Conservation (phyloP, 106 monocot genomes). For the Dendrobium catenatum region DNA sequence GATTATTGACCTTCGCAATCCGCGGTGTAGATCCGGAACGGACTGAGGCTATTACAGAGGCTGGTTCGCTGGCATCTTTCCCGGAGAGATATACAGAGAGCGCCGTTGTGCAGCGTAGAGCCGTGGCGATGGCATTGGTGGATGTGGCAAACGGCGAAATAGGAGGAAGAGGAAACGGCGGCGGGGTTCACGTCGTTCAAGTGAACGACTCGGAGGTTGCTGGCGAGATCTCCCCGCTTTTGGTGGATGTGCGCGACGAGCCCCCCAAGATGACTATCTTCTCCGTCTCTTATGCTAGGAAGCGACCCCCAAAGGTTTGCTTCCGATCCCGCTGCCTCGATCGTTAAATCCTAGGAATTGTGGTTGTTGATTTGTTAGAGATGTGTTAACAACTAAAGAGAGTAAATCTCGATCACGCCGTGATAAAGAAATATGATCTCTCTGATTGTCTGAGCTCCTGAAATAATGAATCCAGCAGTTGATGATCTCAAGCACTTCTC, state of each 20-base stretch:
- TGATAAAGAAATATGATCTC: not conserved
- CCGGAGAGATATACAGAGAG: not conserved
- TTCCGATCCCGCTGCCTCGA: too few species aligned
- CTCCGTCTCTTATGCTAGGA: conserved; percentile 22
- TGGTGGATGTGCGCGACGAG: not conserved
- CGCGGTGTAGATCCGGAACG: too few species aligned
- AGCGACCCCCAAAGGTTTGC: conserved; percentile 4
- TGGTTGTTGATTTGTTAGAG: not conserved
- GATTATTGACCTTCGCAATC: not conserved
- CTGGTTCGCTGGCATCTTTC: not conserved
- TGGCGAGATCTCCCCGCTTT: conserved; percentile 30
- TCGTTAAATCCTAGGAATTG: not conserved
- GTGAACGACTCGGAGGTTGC: not conserved
- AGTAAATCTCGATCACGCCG: not conserved
- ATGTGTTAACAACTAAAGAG: not conserved
- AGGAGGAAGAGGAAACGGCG: not conserved
- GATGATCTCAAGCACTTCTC: not conserved
- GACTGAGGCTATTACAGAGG: not conserved
- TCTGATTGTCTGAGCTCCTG: not conserved
- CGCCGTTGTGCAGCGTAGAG: not conserved
- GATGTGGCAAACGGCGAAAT: conserved; percentile 10
- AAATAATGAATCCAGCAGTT: not conserved
- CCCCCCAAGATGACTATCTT: conserved; percentile 19
- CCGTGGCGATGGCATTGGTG: conserved; percentile 4
- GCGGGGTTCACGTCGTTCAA: conserved; percentile 17